A percentile compares a stretch with the other conserved stretches of the same genome.
Conservation (phyloP, 176 grass and related monocot genomes). For the Lolium rigidum region DNA sequence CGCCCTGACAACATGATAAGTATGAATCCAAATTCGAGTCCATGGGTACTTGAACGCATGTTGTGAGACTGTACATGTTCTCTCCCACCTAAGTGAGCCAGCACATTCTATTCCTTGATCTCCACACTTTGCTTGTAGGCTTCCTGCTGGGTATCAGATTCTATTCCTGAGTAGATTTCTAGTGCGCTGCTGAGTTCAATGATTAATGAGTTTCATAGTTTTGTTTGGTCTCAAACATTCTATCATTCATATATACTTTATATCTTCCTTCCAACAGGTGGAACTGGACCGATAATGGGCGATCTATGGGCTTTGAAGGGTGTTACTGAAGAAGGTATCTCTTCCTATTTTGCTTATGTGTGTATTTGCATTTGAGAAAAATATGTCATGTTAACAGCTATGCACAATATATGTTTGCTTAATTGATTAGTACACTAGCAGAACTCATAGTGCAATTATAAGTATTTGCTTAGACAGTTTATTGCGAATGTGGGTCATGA, state of each 20-base stretch:
- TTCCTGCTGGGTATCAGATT: slow-evolving; percentile 16
- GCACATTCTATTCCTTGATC: too few relatives aligned
- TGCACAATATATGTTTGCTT: background rate
- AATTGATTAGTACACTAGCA: background rate
- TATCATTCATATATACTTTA: background rate
- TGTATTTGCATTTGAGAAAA: slow-evolving; percentile 19
- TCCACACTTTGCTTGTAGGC: background rate
- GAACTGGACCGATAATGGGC: slow-evolving; percentile 89
- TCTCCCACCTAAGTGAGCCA: background rate
- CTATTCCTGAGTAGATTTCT: slow-evolving; percentile 6
- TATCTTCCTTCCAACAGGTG: slow-evolving; percentile 60
- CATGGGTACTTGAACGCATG: slow-evolving; percentile 4
- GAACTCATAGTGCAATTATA: slow-evolving; percentile 25
- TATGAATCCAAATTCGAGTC: background rate
- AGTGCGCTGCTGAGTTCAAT: background rate
- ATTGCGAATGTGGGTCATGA: background rate
- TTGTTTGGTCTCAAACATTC: background rate
- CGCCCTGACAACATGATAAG: background rate
- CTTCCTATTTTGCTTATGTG: slow-evolving; percentile 29
- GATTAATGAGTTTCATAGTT: background rate
- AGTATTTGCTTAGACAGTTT: slow-evolving; percentile 11
- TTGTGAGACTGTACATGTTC: background rate
- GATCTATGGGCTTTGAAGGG: slow-evolving; percentile 99
- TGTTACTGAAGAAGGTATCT: slow-evolving; percentile 90
- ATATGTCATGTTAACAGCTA: background rate